Percentiles rank a stretch among this genome's conserved stretches.
These are phyloP conservation scores for Rhodosorus marinus DNA, from an alignment of 23 red algal genomes.

Conservation along the genomic window DNA sequence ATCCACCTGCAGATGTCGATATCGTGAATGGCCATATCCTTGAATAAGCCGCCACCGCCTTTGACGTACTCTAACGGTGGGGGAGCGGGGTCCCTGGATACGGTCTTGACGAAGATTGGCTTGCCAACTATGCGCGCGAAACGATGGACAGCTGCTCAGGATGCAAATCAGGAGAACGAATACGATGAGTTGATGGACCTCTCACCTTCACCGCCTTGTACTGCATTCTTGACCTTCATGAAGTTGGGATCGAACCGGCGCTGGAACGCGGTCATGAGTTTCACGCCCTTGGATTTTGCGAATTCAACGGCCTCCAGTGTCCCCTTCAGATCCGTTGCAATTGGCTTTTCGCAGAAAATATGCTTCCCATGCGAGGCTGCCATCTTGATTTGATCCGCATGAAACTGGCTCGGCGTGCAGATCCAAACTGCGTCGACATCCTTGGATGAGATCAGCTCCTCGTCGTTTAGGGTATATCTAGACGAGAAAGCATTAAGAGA, in stretches of 20 bases:
- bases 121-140: conserved; percentile 69
- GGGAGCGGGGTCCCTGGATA: conserved; percentile 78
- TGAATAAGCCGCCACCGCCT: conserved; percentile 63
- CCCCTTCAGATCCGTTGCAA: conserved; percentile 59
- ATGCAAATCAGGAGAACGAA: too few relatives aligned
- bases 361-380: conserved; percentile 60
- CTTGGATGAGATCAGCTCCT: conserved; percentile 39
- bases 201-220: conserved; percentile 38
- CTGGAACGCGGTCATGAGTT: conserved; percentile 87
- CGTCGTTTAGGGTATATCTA: too few relatives aligned
- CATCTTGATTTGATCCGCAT: conserved; percentile 86
- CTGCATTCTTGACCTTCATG: conserved; percentile 26
- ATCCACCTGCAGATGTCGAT: conserved; percentile 84
- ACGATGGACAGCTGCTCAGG: too few relatives aligned
- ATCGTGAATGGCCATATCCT: conserved; percentile 96
- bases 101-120: conserved; percentile 62
- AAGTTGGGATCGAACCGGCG: conserved; percentile 90
- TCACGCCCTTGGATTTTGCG: conserved; percentile 49
- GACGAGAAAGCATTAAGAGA: too few relatives aligned
- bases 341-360: conserved; percentile 95
- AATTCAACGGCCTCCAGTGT: conserved; percentile 63
- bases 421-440: conserved; percentile 75
- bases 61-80: conserved; percentile 86
- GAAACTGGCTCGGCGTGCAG: conserved; percentile 73
- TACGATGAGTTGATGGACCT: too few relatives aligned